Evolutionary conservation across 768 basidiomycete genomes (phyloP), one percentile per base, ranked within the genome.

Genomic region (Asterophora lycoperdoides): DNA sequence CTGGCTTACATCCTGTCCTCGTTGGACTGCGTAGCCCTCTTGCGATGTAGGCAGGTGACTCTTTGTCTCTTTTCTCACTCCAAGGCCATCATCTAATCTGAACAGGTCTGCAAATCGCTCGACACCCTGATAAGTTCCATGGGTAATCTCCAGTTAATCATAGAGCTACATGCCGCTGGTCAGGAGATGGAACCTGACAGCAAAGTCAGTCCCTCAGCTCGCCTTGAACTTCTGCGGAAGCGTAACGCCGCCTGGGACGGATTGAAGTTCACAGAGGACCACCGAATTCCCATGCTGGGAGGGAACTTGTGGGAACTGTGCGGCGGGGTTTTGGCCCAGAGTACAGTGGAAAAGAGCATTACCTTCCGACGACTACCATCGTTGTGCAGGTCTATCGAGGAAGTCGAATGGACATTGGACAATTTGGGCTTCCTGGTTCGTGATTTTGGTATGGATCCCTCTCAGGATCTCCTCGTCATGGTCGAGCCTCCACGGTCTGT

Each of bases 391-490:
- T 65, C 60, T n/a, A 79, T 83, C 49, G 56, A 72, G 43, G 68
- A 72, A 41, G 65, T 64, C 32, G 56, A 63, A 13, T 83, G 81
- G 81, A 60, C 61, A 5, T 49, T 78, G 14, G 59, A 65, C 17
- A 56, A 60, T 8, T 29, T 68, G 46, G 66, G 65, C 4, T 53
- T 76, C 30, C 30, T 51, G 13, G 56, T 81, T 10, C 72, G 77
- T n/a, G 82, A 84, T 55, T 82, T 83, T 53, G 71, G 70, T 6
- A 75, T 88, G 69, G 85, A 87, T 59, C 80, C 82, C 14, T 73
- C 79, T 18, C 84, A 84, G 56, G 79, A 86, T 60, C 70, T 88
- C 28, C 68, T 86, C 8, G 71, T 84, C 7, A 53, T 79, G 14
- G 62, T 82, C 5, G 73, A 77, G 55, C 61, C 55, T 20, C 69